Evolutionary conservation across 2,329 filamentous ascomycete species (phyloP).

Genomic region (Clonostachys rosea): DNA sequence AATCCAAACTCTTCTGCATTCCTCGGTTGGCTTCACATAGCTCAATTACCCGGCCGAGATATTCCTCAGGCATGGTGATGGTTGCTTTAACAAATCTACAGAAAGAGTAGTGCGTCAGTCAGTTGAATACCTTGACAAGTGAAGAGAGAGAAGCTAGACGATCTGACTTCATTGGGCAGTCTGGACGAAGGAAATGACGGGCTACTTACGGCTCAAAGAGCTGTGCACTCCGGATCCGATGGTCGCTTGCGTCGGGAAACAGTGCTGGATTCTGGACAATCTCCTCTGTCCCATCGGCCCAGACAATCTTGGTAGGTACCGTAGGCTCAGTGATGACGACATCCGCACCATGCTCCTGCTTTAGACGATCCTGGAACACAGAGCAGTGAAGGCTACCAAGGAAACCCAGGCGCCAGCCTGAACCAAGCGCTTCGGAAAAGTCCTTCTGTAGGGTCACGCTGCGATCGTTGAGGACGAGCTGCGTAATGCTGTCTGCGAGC

Average conservation of each 20-base stretch:
- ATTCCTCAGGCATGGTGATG: conserved; percentile 88
- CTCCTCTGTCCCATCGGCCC: conserved; percentile 69
- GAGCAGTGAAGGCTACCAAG: conserved; percentile 96
- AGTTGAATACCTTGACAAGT: background rate
- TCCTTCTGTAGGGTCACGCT: conserved; percentile 94
- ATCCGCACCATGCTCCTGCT: conserved; percentile 88
- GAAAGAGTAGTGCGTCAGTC: background rate
- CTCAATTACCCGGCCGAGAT: conserved; percentile 90
- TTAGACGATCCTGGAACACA: conserved; percentile 94
- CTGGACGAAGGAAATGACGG: background rate
- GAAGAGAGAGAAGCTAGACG: background rate
- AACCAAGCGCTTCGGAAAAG: conserved; percentile 86
- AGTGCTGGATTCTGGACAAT: conserved; percentile 82
- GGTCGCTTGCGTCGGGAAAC: conserved; percentile 68
- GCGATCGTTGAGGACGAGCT: conserved; percentile 90
- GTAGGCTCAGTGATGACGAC: conserved; percentile 97
- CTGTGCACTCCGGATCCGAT: conserved; percentile 34
- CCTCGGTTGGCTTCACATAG: conserved; percentile 88
- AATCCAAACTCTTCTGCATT: conserved; percentile 80
- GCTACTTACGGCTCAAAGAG: conserved; percentile 45
- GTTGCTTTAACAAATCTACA: conserved; percentile 68
- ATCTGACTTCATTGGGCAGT: background rate
- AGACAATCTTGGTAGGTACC: conserved; percentile 84
- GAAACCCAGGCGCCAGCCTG: conserved; percentile 92
- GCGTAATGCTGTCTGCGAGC: conserved; percentile 88